Evolutionary conservation across 2,329 filamentous ascomycete species (phyloP), one percentile per base, ranked within the genome.

Genomic region (Fusarium illudens): DNA sequence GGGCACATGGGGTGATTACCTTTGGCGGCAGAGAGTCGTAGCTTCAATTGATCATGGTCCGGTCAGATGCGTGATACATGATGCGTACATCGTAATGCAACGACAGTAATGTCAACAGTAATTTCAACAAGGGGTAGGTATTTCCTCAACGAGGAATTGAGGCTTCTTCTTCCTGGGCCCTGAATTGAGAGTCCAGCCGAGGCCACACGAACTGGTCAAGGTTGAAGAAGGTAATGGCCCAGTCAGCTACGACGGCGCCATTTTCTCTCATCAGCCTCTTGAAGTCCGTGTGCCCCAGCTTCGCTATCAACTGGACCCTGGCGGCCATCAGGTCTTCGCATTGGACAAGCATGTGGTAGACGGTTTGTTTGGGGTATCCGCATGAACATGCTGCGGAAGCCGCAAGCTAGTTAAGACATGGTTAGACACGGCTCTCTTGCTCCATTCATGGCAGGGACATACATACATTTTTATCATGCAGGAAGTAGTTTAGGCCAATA

Each of bases 341-440:
- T n/a, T 34, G 17, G 19, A 51, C 27, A 42, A 58, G 44, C 55
- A 51, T 51, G 34, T 58, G 55, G 36, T 51, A 58, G 46, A 51
- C 55, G 44, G 44, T 58, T 25, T 58, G 55, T 17, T 44, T 39
- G 22, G 17, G 4, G 46, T 51, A 13, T 20, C 55, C 55, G 29
- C 55, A 58, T 6, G 46, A 15, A 17, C 55, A 58, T 10, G 33
- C 46, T 6, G 54, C 34, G 10, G 55, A 33, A 6, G 19, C 13
- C 13, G 8, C 25, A 4, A 11, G 19, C 36, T 37, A 32, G n/a
- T 0, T 6, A 39, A 39, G n/a, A 10, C 34, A n/a, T 5, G 2
- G 22, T 44, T 27, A 30, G 34, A 8, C 13, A n/a, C 5, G 15
- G 17, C 13, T 33, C 22, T 19, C 11, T 30, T 12, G 2, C 34